Evolutionary conservation across 768 basidiomycete species (phyloP).

Genomic region (Neoboletus magnificus): DNA sequence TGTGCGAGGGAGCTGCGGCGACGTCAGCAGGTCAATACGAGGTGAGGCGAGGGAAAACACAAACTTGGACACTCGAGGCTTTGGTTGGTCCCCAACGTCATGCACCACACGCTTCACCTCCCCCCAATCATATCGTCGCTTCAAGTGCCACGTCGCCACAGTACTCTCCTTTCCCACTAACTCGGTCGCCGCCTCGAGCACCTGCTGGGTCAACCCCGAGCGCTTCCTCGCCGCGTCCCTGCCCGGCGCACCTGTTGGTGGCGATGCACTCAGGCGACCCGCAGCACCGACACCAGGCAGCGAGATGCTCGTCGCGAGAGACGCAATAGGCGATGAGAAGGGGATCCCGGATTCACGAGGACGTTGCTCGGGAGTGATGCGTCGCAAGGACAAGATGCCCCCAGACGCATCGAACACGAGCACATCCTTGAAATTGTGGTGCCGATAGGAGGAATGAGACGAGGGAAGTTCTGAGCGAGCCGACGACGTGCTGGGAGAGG

Average conservation of each 20-base stretch:
- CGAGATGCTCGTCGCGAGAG: slow-evolving; percentile 56
- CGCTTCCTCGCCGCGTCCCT: slow-evolving; percentile 27
- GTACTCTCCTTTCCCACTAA: slow-evolving; percentile 37
- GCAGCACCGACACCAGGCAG: slow-evolving; percentile 52
- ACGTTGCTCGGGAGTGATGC: slow-evolving; percentile 46
- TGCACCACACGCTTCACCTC: slow-evolving; percentile 42
- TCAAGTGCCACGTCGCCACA: slow-evolving; percentile 69
- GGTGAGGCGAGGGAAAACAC: not conserved
- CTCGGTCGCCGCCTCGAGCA: slow-evolving; percentile 35
- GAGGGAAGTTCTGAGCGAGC: slow-evolving; percentile 29
- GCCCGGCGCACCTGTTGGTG: slow-evolving; percentile 13
- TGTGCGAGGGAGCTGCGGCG: slow-evolving; percentile 53
- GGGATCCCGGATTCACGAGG: slow-evolving; percentile 21
- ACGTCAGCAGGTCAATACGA: not conserved
- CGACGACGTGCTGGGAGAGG: slow-evolving; percentile 27
- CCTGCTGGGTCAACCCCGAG: slow-evolving; percentile 35
- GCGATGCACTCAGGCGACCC: slow-evolving; percentile 34
- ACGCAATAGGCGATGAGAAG: slow-evolving; percentile 27
- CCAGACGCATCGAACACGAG: slow-evolving; percentile 64
- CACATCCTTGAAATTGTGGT: slow-evolving; percentile 59
- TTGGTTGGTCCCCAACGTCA: slow-evolving; percentile 6
- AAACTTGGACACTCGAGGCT: slow-evolving; percentile 11
- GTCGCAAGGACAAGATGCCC: slow-evolving; percentile 51
- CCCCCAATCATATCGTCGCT: slow-evolving; percentile 48
- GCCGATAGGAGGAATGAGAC: slow-evolving; percentile 30